Evolutionary conservation across 306 rosid genomes (phyloP), one percentile per base, ranked within the genome.

Genomic region (Oemleria cerasiformis): DNA sequence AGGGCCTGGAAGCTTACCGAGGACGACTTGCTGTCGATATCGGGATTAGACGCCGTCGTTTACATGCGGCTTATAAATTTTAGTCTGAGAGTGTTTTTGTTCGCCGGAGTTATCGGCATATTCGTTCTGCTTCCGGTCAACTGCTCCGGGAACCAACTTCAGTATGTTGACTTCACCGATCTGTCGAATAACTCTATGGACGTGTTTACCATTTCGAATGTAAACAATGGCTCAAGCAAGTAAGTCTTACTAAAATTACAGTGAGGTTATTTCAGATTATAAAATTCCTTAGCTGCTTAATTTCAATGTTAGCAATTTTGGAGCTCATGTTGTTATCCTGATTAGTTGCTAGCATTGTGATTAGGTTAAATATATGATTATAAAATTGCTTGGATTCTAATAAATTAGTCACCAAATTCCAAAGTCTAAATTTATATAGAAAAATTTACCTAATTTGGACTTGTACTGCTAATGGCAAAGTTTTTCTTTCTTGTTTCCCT

Each of bases 41-140:
- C 88, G 3, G 97, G 97, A 45, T 75, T 94, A 79, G 99, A 94
- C 72, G 92, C 88, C 51, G 90, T 91, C 39, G 92, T 91, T 38
- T 94, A 80, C 69, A 85, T 94, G 86, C 87, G 92, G 58, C 83
- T 85, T 34, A 90, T 91, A 53, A 88, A 65, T 36, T 85, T 96
- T 88, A 89, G 97, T 63, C 71, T 94, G 80, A 89, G 86, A 81
- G 73, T 85, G 68, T 92, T 94, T 64, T 45, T 86, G 73, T 89
- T 94, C 64, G 95, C 97, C 68, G 97, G 92, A 84, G 58, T 87
- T 73, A 69, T 94, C 53, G 97, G 99, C 67, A 68, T 94, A 79
- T 80, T 91, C 69, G 88, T 89, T 65, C 76, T 94, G 73, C 97
- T 94, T 75, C 99, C 97, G 40, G 81, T 94, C 75, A 94, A 91